Percentiles rank a stretch among this genome's conserved stretches.
phyloP scores from a whole-genome alignment of 1,139 yeast genomes.

The Hyphopichia burtonii region DNA sequence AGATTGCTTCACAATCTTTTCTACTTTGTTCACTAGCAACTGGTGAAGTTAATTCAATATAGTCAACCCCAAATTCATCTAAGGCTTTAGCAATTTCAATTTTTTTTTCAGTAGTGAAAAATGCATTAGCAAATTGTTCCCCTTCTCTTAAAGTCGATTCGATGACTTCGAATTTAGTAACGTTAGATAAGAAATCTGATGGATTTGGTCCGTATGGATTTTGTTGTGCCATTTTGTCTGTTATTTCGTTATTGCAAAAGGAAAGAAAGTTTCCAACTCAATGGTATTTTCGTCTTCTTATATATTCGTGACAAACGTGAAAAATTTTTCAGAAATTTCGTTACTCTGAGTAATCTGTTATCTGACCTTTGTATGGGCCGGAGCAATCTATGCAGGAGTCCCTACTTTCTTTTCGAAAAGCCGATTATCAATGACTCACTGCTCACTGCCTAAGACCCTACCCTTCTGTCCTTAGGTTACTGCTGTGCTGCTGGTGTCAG shows the following conservation, averaged over 20 bases:
- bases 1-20: conserved; percentile 55
- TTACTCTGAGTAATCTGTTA: neutral
- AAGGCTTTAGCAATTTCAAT: conserved; percentile 57
- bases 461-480: too few relatives aligned
- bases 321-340: neutral
- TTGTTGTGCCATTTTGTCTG: conserved; percentile 1
- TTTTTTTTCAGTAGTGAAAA: conserved; percentile 53
- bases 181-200: conserved; percentile 55
- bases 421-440: neutral
- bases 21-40: conserved; percentile 59
- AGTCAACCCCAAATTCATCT: conserved; percentile 60
- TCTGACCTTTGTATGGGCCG: neutral
- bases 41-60: conserved; percentile 58
- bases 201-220: conserved; percentile 61
- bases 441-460: too few relatives aligned
- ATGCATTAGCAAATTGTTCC: conserved; percentile 61
- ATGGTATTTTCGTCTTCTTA: neutral
- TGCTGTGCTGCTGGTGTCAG: too few relatives aligned
- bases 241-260: neutral
- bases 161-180: conserved; percentile 49
- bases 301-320: neutral
- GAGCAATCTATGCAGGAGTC: neutral
- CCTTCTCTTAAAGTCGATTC: conserved; percentile 61
- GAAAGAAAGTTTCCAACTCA: neutral
- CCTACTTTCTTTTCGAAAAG: neutral